Evolutionary conservation across 148 eudicot genomes (phyloP).

Genomic region (Camellia lanceoleosa): DNA sequence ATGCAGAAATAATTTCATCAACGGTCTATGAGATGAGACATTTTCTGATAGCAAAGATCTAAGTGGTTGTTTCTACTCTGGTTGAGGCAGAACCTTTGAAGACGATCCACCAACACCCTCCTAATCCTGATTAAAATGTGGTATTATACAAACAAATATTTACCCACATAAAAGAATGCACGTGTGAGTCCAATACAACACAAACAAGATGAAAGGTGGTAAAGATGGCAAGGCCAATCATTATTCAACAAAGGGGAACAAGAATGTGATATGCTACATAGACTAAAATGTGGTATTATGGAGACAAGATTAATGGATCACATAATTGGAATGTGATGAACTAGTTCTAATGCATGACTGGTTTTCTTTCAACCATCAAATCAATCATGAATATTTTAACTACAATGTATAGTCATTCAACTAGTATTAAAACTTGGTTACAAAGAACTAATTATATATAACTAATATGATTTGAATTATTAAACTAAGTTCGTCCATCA

Average conservation of each 20-base stretch:
- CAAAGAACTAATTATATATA: background rate
- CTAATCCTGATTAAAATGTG: no score
- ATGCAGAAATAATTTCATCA: no score
- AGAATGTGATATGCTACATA: background rate
- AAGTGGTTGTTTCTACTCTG: no score
- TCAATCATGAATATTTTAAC: background rate
- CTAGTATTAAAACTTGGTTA: background rate
- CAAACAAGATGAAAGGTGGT: background rate
- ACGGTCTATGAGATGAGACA: no score
- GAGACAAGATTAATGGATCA: background rate
- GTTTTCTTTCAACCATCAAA: background rate
- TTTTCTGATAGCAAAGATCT: no score
- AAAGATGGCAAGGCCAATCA: background rate
- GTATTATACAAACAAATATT: background rate
- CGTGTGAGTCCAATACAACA: background rate
- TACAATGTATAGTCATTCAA: background rate
- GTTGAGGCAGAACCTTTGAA: no score
- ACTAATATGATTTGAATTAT: background rate
- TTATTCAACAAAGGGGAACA: background rate
- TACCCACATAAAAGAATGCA: background rate
- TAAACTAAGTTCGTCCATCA: background rate
- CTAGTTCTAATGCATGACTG: background rate
- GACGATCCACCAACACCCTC: no score
- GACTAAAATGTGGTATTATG: background rate
- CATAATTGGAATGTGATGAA: background rate